phyloP scores from a whole-genome alignment of 1,284 basidiomycete species.

The Ganoderma multipileum region DNA sequence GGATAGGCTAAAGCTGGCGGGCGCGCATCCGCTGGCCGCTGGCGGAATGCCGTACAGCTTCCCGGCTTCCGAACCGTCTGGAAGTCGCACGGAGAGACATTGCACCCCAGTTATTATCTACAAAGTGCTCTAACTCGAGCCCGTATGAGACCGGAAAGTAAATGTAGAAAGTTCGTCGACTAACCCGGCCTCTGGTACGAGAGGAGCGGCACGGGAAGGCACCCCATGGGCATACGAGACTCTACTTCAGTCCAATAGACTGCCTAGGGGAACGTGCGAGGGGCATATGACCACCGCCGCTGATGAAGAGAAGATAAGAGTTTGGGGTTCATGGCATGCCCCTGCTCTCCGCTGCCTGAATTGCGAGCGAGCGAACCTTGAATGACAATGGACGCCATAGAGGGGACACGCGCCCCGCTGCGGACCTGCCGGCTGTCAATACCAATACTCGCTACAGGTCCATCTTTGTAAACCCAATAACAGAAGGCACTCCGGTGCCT shows the following conservation, averaged over 20 bases:
- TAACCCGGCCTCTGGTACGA: not conserved
- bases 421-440: constrained; percentile 4
- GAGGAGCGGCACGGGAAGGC: not conserved
- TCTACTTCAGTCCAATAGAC: not conserved
- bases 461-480: not conserved
- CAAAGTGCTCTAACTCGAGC: not conserved
- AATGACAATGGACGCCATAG: not conserved
- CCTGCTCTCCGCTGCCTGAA: not conserved
- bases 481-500: not conserved
- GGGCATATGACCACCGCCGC: not conserved
- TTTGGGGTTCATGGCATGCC: constrained; percentile 1
- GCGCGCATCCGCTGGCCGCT: not conserved
- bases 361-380: not conserved
- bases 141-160: constrained; percentile 10
- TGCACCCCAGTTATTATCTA: no score
- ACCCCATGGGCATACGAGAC: not conserved
- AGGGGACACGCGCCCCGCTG: not conserved
- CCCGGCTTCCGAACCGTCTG: constrained; percentile 3
- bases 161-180: not conserved
- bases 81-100: constrained; percentile 1
- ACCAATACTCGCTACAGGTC: not conserved
- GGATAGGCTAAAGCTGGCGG: not conserved
- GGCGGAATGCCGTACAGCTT: constrained; percentile 29
- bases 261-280: not conserved
- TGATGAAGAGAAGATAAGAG: constrained; percentile 2